phyloP scores from a whole-genome alignment of 1,284 basidiomycete genomes.

The Sporisorium iseilematis-ciliati region DNA sequence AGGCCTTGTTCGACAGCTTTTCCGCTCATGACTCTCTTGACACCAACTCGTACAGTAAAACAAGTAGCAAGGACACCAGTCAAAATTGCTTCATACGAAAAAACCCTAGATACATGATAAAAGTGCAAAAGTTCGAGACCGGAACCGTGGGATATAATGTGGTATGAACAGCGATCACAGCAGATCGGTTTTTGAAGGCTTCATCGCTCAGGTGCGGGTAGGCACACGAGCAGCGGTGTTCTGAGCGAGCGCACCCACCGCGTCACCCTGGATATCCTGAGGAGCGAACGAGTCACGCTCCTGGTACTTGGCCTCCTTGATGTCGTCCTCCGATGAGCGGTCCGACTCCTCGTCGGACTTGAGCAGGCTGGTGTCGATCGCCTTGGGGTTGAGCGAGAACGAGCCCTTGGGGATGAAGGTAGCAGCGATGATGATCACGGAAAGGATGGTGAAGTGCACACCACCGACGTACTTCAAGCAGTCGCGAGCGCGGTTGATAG shows the following conservation, averaged over 20 bases:
- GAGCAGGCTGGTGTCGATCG: slow-evolving; percentile 55
- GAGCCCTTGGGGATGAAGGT: slow-evolving; percentile 69
- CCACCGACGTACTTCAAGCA: slow-evolving; percentile 66
- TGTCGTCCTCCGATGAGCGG: slow-evolving; percentile 22
- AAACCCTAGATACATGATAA: slow-evolving; percentile 7
- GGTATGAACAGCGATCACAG: background rate
- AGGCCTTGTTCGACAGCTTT: slow-evolving; percentile 1
- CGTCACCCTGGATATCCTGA: slow-evolving; percentile 41
- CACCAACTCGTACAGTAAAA: background rate
- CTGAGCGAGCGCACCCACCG: slow-evolving; percentile 49
- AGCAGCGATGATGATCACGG: slow-evolving; percentile 67
- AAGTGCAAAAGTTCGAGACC: slow-evolving; percentile 2
- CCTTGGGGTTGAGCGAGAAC: slow-evolving; percentile 69
- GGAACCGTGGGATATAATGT: background rate
- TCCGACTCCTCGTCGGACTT: slow-evolving; percentile 54
- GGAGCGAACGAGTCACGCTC: slow-evolving; percentile 47
- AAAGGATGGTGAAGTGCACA: slow-evolving; percentile 69
- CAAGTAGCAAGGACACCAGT: background rate
- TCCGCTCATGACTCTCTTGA: background rate
- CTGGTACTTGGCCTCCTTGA: slow-evolving; percentile 50
- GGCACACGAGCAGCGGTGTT: slow-evolving; percentile 48
- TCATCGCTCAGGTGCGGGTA: slow-evolving; percentile 10
- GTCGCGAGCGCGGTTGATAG: slow-evolving; percentile 51
- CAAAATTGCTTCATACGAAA: background rate
- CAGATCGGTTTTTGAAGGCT: background rate